phyloP scores from a whole-genome alignment of 345 rosid genomes.

The Odontarrhena argentea region DNA sequence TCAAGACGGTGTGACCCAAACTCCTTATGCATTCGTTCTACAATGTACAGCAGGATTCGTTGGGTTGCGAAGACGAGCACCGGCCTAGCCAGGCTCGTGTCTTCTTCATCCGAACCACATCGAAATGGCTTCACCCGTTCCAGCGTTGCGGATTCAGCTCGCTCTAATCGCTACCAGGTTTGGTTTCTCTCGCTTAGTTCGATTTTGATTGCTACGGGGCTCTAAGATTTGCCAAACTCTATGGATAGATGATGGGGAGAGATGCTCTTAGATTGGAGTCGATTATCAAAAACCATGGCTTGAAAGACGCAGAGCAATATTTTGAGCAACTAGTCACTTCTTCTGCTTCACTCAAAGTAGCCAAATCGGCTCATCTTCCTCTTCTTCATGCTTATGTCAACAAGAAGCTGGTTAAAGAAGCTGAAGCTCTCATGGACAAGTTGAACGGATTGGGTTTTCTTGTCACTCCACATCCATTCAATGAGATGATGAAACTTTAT shows the following conservation, averaged over 20 bases:
- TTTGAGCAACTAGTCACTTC: slow-evolving; percentile 39
- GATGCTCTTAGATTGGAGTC: slow-evolving; percentile 48
- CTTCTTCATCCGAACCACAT: slow-evolving; percentile 20
- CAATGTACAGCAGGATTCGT: slow-evolving; percentile 26
- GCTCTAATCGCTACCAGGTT: slow-evolving; percentile 58
- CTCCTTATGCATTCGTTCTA: too few species aligned
- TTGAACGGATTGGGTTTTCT: slow-evolving; percentile 51
- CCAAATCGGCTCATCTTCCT: slow-evolving; percentile 50
- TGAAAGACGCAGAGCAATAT: slow-evolving; percentile 53
- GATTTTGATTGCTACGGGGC: neutral
- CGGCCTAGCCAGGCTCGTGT: slow-evolving; percentile 35
- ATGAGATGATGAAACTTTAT: slow-evolving; percentile 75
- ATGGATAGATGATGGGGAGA: slow-evolving; percentile 51
- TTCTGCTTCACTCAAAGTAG: slow-evolving; percentile 21
- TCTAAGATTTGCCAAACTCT: neutral
- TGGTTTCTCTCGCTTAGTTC: neutral
- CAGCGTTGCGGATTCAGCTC: slow-evolving; percentile 24
- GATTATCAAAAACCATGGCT: slow-evolving; percentile 46
- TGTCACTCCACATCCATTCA: slow-evolving; percentile 57
- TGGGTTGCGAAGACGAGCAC: slow-evolving; percentile 22
- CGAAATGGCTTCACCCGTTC: slow-evolving; percentile 32
- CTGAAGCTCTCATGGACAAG: slow-evolving; percentile 57
- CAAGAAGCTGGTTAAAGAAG: slow-evolving; percentile 44
- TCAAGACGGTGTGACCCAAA: too few species aligned
- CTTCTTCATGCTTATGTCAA: slow-evolving; percentile 59